phyloP scores from a whole-genome alignment of 1,284 basidiomycete species.

The Irpex sp. region DNA sequence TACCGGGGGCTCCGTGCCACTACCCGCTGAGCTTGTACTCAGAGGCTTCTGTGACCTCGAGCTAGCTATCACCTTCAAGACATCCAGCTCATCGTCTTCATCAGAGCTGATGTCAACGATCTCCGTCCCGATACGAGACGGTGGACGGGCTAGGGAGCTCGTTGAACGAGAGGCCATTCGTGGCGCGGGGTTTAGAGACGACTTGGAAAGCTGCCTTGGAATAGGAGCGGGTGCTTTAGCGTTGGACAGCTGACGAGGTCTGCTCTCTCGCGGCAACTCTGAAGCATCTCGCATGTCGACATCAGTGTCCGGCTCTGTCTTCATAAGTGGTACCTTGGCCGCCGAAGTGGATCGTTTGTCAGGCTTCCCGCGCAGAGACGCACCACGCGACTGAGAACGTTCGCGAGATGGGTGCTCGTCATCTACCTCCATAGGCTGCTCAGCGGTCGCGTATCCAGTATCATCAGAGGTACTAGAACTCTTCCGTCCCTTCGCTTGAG shows the following conservation, averaged over 20 bases:
- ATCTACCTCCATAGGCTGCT: slow-evolving; percentile 22
- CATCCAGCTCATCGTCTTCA: slow-evolving; percentile 14
- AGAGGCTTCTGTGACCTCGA: neutral
- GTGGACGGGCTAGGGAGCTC: neutral
- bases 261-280: neutral
- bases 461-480: slow-evolving; percentile 26
- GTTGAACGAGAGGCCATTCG: neutral
- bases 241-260: neutral
- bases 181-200: neutral
- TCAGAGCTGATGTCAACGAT: slow-evolving; percentile 26
- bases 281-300: neutral
- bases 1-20: neutral
- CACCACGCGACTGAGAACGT: neutral
- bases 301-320: neutral
- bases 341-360: neutral
- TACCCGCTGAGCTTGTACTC: neutral
- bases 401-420: neutral
- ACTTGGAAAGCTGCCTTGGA: neutral
- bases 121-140: slow-evolving; percentile 7
- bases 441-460: slow-evolving; percentile 28
- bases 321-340: too few relatives aligned
- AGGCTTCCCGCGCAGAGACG: neutral
- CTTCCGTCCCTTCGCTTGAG: slow-evolving; percentile 11
- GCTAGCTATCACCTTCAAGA: neutral
- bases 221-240: neutral